phyloP scores from a whole-genome alignment of 2,329 filamentous ascomycete species.

The Sordariomycetes sp. region DNA sequence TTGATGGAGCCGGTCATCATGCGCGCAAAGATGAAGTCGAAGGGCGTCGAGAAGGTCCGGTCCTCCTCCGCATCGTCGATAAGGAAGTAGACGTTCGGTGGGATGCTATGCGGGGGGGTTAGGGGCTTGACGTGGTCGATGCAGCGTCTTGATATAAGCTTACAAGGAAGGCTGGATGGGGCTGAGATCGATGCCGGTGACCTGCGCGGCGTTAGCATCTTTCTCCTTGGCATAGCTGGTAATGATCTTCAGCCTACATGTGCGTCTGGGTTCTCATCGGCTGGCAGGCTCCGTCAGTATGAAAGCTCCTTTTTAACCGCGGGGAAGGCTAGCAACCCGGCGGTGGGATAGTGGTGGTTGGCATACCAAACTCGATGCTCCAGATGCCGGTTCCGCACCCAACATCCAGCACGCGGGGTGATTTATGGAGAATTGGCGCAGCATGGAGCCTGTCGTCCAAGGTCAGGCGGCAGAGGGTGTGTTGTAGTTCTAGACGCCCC shows the following conservation, averaged over 20 bases:
- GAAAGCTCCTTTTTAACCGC: neutral
- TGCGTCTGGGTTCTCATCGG: conserved; percentile 16
- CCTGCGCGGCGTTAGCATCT: conserved; percentile 7
- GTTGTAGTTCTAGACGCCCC: conserved; percentile 13
- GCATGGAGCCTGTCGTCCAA: conserved; percentile 14
- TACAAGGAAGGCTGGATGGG: conserved; percentile 28
- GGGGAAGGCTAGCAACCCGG: no score
- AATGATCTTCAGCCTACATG: conserved; percentile 9
- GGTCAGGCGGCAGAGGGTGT: conserved; percentile 15
- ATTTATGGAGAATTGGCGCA: conserved; percentile 9
- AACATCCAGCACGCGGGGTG: conserved; percentile 15
- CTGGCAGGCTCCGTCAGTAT: neutral
- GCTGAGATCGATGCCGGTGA: conserved; percentile 28
- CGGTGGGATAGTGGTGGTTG: neutral
- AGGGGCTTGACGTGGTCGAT: neutral
- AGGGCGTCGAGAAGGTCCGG: conserved; percentile 25
- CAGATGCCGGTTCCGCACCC: conserved; percentile 22
- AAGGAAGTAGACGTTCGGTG: conserved; percentile 37
- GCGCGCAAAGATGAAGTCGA: conserved; percentile 28
- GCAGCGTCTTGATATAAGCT: neutral
- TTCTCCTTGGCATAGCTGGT: neutral
- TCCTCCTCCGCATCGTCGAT: conserved; percentile 29
- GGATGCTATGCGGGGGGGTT: conserved; percentile 21
- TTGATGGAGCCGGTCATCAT: conserved; percentile 17
- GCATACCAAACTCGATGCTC: conserved; percentile 19